Evolutionary conservation across 106 monocot genomes (phyloP).

Genomic region (Narthecium ossifragum): DNA sequence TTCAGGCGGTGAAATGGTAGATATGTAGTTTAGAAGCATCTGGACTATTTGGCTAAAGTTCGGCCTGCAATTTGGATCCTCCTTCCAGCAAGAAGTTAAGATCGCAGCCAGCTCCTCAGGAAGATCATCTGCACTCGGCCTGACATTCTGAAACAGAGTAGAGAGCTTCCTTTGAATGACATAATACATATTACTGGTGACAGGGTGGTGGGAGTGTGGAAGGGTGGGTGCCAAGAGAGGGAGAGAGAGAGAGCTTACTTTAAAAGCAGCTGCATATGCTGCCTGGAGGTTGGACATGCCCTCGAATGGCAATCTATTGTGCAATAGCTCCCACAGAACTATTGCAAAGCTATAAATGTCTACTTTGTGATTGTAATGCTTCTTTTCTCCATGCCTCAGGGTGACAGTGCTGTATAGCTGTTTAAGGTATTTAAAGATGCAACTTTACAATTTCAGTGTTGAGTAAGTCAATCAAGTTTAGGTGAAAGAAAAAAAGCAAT

Average conservation of each 20-base stretch:
- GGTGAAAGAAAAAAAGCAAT: not conserved
- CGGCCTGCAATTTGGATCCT: conserved; percentile 79
- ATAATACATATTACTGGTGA: too few species aligned
- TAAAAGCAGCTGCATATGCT: conserved; percentile 98
- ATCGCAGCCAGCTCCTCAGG: conserved; percentile 64
- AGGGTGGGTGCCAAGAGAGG: too few species aligned
- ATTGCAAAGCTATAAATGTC: conserved; percentile 99
- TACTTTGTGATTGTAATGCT: conserved; percentile 99
- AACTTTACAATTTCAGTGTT: not conserved
- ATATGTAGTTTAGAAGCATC: conserved; percentile 76
- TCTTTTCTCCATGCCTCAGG: conserved; percentile 97
- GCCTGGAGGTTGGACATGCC: conserved; percentile 99
- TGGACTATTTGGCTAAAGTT: conserved; percentile 93
- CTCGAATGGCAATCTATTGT: conserved; percentile 92
- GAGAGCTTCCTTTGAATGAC: too few species aligned
- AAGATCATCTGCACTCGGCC: conserved; percentile 82
- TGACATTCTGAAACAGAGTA: conserved; percentile 51
- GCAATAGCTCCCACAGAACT: conserved; percentile 92
- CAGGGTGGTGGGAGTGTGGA: too few species aligned
- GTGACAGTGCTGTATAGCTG: conserved; percentile 99
- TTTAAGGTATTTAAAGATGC: conserved; percentile 1
- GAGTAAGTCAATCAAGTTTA: not conserved
- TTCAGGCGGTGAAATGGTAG: conserved; percentile 54
- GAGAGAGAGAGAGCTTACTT: conserved; percentile 37
- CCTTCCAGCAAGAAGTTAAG: conserved; percentile 89